These are phyloP conservation scores for Xylaria intraflava DNA, from an alignment of 495 filamentous ascomycete species.

Conservation along the genomic window DNA sequence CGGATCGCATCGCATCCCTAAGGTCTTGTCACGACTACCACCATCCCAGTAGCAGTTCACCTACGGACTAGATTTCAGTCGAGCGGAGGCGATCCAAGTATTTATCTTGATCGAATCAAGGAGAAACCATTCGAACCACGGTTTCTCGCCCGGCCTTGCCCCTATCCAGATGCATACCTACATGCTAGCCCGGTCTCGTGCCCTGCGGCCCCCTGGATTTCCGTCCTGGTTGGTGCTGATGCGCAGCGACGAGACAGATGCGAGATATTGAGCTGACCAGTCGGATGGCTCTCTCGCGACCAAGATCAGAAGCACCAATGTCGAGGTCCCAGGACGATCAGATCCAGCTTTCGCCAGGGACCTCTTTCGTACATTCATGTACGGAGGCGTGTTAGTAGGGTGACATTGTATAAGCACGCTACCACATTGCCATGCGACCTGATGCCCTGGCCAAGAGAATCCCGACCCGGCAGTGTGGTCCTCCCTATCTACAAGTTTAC, in stretches of 20 bases:
- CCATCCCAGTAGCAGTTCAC: too few species aligned
- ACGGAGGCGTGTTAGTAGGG: background rate
- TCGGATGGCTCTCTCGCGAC: background rate
- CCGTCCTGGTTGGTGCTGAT: background rate
- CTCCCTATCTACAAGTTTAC: background rate
- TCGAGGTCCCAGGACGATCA: too few species aligned
- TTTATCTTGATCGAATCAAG: too few species aligned
- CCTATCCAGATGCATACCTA: background rate
- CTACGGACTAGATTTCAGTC: too few species aligned
- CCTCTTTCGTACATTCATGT: background rate
- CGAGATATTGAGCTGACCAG: background rate
- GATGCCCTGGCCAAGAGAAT: conserved; percentile 2
- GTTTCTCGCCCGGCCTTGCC: background rate
- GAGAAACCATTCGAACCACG: conserved; percentile 9
- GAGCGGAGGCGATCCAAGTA: too few species aligned
- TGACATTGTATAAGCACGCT: conserved; percentile 4
- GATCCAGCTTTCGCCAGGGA: background rate
- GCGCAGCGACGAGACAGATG: background rate
- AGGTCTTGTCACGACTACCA: too few species aligned
- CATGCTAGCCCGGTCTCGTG: too few species aligned
- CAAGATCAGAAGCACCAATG: too few species aligned
- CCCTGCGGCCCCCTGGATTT: background rate
- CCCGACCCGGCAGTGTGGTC: conserved; percentile 6
- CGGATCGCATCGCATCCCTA: too few species aligned
- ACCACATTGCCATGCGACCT: conserved; percentile 3